phyloP scores from a whole-genome alignment of 139 green algal genomes.

The Chlorella sp. region DNA sequence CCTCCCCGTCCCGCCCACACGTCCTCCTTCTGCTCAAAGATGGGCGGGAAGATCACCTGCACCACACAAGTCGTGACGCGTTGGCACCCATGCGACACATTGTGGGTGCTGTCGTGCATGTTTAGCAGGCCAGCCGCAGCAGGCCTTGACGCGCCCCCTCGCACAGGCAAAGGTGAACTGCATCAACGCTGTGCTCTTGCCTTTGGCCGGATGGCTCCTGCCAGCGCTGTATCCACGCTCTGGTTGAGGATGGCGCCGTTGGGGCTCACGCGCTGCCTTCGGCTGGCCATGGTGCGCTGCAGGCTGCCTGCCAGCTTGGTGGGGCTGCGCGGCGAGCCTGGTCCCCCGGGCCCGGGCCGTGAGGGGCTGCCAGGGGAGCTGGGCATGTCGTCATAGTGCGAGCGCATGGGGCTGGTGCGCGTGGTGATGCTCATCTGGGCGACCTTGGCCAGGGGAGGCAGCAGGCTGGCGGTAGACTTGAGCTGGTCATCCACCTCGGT shows the following conservation, averaged over 20 bases:
- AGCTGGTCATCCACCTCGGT: constrained; percentile 23
- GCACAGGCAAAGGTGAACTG: too few relatives aligned
- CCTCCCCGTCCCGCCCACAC: background rate
- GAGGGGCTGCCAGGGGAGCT: background rate
- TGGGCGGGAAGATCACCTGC: constrained; percentile 52
- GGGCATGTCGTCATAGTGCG: background rate
- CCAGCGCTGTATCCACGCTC: constrained; percentile 25
- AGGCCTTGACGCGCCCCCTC: too few relatives aligned
- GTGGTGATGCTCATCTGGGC: background rate
- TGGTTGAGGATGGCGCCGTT: constrained; percentile 17
- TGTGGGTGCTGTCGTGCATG: too few relatives aligned
- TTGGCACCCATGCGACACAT: too few relatives aligned
- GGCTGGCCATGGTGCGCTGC: background rate
- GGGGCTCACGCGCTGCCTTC: background rate
- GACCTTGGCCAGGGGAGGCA: constrained; percentile 5
- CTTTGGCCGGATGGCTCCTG: constrained; percentile 11
- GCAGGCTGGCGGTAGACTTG: constrained; percentile 8
- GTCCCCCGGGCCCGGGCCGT: background rate
- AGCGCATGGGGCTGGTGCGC: background rate
- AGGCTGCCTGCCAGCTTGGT: too few relatives aligned
- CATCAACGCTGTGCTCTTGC: too few relatives aligned
- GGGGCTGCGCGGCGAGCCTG: background rate
- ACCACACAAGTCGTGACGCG: too few relatives aligned
- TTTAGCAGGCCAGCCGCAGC: too few relatives aligned
- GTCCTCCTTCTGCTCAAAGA: constrained; percentile 24